Conservation (phyloP, 257 asterid species). For the Fraxinus pennsylvanica region DNA sequence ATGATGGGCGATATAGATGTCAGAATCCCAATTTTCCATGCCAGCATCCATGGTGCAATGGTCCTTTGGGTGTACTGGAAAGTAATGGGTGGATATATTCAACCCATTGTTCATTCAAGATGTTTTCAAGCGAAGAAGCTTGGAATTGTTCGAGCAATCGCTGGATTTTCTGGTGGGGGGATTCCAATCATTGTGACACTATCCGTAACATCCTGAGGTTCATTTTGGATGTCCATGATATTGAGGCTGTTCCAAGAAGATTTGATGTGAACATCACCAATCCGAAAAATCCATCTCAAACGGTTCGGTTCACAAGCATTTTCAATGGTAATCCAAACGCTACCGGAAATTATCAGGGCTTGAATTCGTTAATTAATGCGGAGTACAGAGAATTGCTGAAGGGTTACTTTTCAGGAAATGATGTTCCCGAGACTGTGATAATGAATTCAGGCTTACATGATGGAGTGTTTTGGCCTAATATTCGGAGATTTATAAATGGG, state of each 20-base stretch:
- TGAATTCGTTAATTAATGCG: constrained; percentile 53
- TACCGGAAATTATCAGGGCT: constrained; percentile 65
- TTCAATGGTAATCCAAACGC: constrained; percentile 77
- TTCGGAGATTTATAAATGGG: constrained; percentile 53
- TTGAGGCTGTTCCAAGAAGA: constrained; percentile 55
- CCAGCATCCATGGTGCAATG: constrained; percentile 76
- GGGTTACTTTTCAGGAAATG: constrained; percentile 49
- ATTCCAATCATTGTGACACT: constrained; percentile 90
- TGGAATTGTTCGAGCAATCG: constrained; percentile 66
- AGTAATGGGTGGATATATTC: constrained; percentile 96
- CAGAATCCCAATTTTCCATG: constrained; percentile 65
- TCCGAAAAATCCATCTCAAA: constrained; percentile 63
- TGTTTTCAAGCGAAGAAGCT: constrained; percentile 48
- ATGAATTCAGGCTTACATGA: constrained; percentile 94
- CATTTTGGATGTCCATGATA: constrained; percentile 49
- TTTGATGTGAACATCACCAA: constrained; percentile 74
- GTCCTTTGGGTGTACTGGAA: constrained; percentile 67
- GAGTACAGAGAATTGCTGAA: constrained; percentile 50
- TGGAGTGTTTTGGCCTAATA: constrained; percentile 64
- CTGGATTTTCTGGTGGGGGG: constrained; percentile 99
- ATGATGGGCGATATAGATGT: constrained; percentile 78
- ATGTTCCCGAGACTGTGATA: constrained; percentile 72
- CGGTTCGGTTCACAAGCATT: constrained; percentile 71
- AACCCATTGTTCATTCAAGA: constrained; percentile 84
- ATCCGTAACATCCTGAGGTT: constrained; percentile 72